These are phyloP conservation scores for Wickerhamiella vanderwaltii DNA, from an alignment of 805 yeast genomes.

Conservation along the genomic window DNA sequence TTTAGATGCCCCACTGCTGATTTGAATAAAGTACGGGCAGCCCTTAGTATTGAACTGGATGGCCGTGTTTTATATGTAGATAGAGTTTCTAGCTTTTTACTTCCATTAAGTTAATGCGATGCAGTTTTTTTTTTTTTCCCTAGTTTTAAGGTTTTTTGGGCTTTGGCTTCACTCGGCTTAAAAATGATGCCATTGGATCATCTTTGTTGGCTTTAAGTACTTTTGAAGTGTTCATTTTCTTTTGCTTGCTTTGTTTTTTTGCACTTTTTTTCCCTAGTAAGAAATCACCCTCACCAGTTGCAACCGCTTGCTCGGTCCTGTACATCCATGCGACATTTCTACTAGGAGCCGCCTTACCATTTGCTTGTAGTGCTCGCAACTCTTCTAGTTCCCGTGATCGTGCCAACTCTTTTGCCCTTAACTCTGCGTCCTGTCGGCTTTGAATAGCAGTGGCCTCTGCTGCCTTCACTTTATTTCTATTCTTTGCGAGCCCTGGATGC, in stretches of 20 bases:
- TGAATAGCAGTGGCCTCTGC: conserved; percentile 63
- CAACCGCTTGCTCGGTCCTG: conserved; percentile 15
- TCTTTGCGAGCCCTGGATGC: conserved; percentile 83
- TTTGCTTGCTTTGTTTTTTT: conserved; percentile 6
- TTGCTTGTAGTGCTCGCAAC: conserved; percentile 38
- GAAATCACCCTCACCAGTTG: background rate
- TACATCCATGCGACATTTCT: conserved; percentile 78
- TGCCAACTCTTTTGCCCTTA: conserved; percentile 49
- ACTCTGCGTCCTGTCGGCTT: conserved; percentile 54
- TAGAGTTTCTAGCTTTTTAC: conserved; percentile 3
- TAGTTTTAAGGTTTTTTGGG: background rate
- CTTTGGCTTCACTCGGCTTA: too few relatives aligned
- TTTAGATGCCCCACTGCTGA: conserved; percentile 17
- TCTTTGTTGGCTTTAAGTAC: background rate
- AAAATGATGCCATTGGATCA: background rate
- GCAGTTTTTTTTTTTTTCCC: background rate
- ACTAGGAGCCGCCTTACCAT: too few relatives aligned
- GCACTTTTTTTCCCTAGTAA: background rate
- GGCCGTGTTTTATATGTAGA: conserved; percentile 9
- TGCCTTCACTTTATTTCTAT: conserved; percentile 76
- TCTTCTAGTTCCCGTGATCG: conserved; percentile 51
- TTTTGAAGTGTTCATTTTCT: background rate
- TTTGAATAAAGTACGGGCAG: conserved; percentile 11
- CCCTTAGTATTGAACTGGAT: conserved; percentile 11
- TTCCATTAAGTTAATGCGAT: background rate